These are phyloP conservation scores for Arctostaphylos glauca DNA, from an alignment of 148 eudicot species.

Conservation along the genomic window DNA sequence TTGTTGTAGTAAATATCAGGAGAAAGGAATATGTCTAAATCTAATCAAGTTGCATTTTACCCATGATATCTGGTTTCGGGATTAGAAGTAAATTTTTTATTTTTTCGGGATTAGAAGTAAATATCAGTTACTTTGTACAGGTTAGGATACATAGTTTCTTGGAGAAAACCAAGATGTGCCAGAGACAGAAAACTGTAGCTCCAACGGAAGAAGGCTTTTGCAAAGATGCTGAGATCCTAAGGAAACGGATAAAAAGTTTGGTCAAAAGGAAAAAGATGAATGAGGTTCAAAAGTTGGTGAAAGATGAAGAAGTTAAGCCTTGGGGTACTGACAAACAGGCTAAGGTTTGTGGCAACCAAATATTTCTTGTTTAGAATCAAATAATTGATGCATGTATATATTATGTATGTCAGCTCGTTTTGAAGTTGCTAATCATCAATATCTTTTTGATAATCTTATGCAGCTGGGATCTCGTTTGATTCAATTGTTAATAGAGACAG, in stretches of 20 bases:
- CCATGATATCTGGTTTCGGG: neutral
- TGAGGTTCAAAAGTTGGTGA: constrained; percentile 66
- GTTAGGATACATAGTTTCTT: constrained; percentile 68
- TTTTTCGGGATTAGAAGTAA: neutral
- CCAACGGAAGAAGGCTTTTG: constrained; percentile 42
- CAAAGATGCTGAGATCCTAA: constrained; percentile 52
- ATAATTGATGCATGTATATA: neutral
- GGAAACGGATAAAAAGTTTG: constrained; percentile 74
- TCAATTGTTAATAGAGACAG: constrained; percentile 73
- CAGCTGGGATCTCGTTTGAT: constrained; percentile 88
- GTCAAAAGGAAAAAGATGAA: constrained; percentile 53
- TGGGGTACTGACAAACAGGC: constrained; percentile 83
- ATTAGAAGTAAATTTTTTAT: no score
- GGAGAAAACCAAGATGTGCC: constrained; percentile 64
- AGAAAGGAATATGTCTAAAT: neutral
- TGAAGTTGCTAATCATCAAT: constrained; percentile 13
- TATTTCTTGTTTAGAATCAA: constrained; percentile 4
- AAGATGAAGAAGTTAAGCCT: constrained; percentile 58
- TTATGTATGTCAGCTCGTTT: neutral
- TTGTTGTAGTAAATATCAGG: neutral
- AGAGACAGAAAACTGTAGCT: constrained; percentile 33
- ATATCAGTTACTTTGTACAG: constrained; percentile 28
- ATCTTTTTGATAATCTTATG: constrained; percentile 27
- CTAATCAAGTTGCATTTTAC: neutral
- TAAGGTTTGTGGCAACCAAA: constrained; percentile 48